phyloP scores from a whole-genome alignment of 2,329 filamentous ascomycete genomes.

The Talaromyces sp. region DNA sequence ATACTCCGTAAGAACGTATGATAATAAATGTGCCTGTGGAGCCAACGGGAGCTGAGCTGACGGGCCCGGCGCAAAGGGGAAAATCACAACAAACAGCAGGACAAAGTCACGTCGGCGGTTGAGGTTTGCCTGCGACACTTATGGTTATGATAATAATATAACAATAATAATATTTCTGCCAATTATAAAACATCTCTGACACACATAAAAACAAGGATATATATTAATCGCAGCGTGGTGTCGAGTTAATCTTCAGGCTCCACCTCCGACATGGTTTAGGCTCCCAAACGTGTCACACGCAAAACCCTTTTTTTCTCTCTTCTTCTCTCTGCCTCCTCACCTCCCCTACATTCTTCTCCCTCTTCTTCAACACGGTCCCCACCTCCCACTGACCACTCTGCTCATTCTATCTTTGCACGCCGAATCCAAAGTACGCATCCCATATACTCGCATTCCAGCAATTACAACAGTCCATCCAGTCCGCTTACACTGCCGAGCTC shows the following conservation, averaged over 20 bases:
- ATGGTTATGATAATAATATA: neutral
- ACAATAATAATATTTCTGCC: neutral
- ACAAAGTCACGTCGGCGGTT: neutral
- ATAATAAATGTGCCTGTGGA: neutral
- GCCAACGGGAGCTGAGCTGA: neutral
- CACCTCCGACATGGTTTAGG: neutral
- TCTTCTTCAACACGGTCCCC: neutral
- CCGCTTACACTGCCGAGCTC: slow-evolving; percentile 1
- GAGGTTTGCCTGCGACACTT: neutral
- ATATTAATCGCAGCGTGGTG: neutral
- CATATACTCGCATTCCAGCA: neutral
- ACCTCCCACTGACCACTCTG: neutral
- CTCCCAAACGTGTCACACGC: neutral
- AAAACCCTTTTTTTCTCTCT: neutral
- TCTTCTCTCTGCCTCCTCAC: neutral
- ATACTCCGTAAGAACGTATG: no score
- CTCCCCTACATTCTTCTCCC: neutral
- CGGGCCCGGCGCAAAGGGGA: slow-evolving; percentile 13
- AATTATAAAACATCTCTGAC: neutral
- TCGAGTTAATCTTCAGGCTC: neutral
- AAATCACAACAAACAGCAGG: slow-evolving; percentile 28
- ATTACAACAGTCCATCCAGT: neutral
- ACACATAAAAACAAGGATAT: neutral
- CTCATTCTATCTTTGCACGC: neutral
- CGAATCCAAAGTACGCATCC: neutral